phyloP scores from a whole-genome alignment of 2,329 filamentous ascomycete species.

The Neofusicoccum ribis region DNA sequence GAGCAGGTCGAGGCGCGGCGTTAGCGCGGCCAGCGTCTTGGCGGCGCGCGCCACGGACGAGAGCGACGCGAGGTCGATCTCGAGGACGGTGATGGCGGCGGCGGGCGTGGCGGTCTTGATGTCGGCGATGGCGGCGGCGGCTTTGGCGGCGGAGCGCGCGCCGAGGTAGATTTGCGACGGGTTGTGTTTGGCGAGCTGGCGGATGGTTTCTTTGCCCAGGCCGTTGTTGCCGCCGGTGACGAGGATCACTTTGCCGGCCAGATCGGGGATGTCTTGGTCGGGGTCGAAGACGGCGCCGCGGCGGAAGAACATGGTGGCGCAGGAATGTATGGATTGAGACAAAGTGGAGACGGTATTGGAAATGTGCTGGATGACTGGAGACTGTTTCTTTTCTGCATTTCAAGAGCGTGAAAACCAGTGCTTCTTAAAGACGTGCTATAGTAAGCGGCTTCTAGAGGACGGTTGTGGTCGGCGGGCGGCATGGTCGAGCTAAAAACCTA shows the following conservation, averaged over 20 bases:
- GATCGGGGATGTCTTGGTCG: slow-evolving; percentile 37
- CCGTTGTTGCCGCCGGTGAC: slow-evolving; percentile 48
- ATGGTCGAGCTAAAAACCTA: no score
- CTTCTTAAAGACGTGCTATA: no score
- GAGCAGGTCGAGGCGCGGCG: slow-evolving; percentile 47
- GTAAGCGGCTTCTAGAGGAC: no score
- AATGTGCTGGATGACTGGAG: no score
- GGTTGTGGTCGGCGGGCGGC: no score
- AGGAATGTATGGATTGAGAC: no score
- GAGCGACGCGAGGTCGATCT: slow-evolving; percentile 40
- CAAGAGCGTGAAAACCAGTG: no score
- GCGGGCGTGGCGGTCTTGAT: slow-evolving; percentile 38
- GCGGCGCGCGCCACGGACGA: slow-evolving; percentile 44
- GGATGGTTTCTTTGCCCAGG: slow-evolving; percentile 48
- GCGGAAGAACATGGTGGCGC: no score
- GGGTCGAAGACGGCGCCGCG: no score
- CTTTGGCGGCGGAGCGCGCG: slow-evolving; percentile 46
- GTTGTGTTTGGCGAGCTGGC: slow-evolving; percentile 45
- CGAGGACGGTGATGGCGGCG: slow-evolving; percentile 42
- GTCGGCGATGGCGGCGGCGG: slow-evolving; percentile 40
- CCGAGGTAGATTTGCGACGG: slow-evolving; percentile 50
- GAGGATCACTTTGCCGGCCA: slow-evolving; percentile 44
- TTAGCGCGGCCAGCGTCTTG: slow-evolving; percentile 35
- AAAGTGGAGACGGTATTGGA: no score
- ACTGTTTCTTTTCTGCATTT: no score